Evolutionary conservation across 176 grass and related monocot genomes (phyloP).

Genomic region (Rhynchospora tenuis): DNA sequence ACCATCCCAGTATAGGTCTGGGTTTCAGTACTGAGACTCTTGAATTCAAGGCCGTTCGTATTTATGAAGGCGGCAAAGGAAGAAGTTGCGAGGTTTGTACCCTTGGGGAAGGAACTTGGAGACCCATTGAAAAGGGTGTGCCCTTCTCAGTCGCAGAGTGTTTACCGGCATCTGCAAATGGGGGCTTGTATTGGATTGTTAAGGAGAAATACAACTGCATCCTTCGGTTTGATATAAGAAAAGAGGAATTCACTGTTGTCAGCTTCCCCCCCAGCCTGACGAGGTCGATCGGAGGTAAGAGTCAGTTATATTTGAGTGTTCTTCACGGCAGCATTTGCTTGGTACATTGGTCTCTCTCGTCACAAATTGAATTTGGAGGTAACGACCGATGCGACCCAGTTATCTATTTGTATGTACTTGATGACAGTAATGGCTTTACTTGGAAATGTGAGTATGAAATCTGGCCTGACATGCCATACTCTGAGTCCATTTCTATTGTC

Average conservation of each 20-base stretch:
- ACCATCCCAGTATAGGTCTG: constrained; percentile 5
- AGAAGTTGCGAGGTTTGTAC: constrained; percentile 9
- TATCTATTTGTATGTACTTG: background rate
- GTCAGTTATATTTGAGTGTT: constrained; percentile 4
- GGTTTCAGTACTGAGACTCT: constrained; percentile 6
- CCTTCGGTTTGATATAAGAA: constrained; percentile 2
- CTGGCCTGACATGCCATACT: constrained; percentile 15
- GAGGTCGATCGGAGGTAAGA: background rate
- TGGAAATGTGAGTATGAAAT: constrained; percentile 14
- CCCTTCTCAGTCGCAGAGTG: background rate
- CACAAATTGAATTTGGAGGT: background rate
- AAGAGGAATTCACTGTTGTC: background rate
- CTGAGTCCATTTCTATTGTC: background rate
- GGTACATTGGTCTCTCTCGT: constrained; percentile 9
- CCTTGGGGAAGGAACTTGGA: constrained; percentile 18
- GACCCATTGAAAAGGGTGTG: constrained; percentile 13
- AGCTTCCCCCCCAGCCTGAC: background rate
- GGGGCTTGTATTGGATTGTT: constrained; percentile 8
- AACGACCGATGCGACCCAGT: background rate
- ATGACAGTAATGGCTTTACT: background rate
- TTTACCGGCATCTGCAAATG: background rate
- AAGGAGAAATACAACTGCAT: constrained; percentile 1
- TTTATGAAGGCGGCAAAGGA: background rate
- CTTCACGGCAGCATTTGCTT: background rate
- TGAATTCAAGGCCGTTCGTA: constrained; percentile 6